phyloP scores from a whole-genome alignment of 352 stramenopile species.

The Phytophthora agathidicida region DNA sequence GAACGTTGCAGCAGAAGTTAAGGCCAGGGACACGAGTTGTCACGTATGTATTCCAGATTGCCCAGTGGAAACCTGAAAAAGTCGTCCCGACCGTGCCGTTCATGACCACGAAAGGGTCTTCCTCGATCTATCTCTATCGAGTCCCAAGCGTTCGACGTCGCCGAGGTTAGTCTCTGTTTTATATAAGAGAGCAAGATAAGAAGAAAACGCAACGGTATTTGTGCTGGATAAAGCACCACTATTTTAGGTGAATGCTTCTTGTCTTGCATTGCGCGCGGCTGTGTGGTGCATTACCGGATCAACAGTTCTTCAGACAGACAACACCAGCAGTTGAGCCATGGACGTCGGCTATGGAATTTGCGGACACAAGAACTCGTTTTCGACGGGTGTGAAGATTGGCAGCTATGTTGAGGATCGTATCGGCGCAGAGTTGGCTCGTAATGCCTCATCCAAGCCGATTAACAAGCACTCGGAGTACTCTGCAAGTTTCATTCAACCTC shows the following conservation, averaged over 20 bases:
- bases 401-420: constrained; percentile 88
- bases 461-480: constrained; percentile 53
- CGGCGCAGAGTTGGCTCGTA: constrained; percentile 50
- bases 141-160: constrained; percentile 20
- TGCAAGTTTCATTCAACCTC: constrained; percentile 61
- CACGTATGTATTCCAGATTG: constrained; percentile 77
- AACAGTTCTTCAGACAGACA: not conserved
- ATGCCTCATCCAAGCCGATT: constrained; percentile 44
- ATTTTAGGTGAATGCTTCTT: constrained; percentile 24
- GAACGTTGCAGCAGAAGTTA: constrained; percentile 41
- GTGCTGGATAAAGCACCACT: constrained; percentile 20
- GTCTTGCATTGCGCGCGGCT: no score
- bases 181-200: constrained; percentile 17
- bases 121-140: constrained; percentile 53
- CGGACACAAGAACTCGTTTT: constrained; percentile 87
- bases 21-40: constrained; percentile 50
- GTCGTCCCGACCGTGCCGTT: constrained; percentile 58
- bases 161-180: not conserved
- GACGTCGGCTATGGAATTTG: constrained; percentile 73
- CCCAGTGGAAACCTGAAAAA: constrained; percentile 50
- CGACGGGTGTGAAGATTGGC: constrained; percentile 72
- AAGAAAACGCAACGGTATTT: not conserved
- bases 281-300: constrained; percentile 3
- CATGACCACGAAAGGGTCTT: constrained; percentile 59
- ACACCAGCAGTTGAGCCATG: constrained; percentile 30